Base-by-base conservation (phyloP, 2,329 filamentous ascomycete species). In the Ilyonectria sp. region DNA sequence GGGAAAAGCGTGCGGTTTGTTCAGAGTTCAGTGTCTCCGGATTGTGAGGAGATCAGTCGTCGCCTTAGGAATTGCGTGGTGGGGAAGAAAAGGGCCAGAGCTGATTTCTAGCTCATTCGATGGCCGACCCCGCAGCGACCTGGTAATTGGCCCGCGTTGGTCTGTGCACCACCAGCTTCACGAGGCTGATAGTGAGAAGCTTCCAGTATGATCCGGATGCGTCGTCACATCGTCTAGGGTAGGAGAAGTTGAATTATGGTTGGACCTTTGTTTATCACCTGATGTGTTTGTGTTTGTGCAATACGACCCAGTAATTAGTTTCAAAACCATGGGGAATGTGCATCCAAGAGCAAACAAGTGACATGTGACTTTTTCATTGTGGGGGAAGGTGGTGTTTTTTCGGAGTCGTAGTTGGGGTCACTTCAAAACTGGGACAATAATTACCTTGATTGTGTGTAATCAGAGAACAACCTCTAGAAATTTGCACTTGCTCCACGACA, bases 101-200 rank as follows among this genome's bases (percentile, higher is more conserved):
- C 72, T 75, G 74, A 77, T 75, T 83, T 83, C 81, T 83, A 83
- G 81, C 78, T 82, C 77, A 75, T 83, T 83, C 81, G 82, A 83
- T 81, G 78, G 75, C 59, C 61, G 71, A 74, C 76, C 74, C 67
- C 71, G 70, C 68, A 73, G 55, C 60, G 40, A 68, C 67, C 58
- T 69, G 65, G 40, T 63, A 47, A 82, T 81, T 81, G 80, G 80
- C 65, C 71, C 26, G 17, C 60, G 56, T 53, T 71, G 53, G 43
- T 61, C 65, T 44, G 31, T 65, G 73, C 72, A 63, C 64, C 66
- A 47, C 61, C 52, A 57, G 43, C 66, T 55, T 23, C 26, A 49
- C 65, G 69, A 74, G 68, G 68, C 71, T 75, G 61, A 69, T 50
- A 59, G 17, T 6, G 19, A 49, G 65, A 70, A 73, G 65, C 65